Base-by-base conservation (phyloP, 2,329 filamentous ascomycete species). In the Cytospora paraplurivora region DNA sequence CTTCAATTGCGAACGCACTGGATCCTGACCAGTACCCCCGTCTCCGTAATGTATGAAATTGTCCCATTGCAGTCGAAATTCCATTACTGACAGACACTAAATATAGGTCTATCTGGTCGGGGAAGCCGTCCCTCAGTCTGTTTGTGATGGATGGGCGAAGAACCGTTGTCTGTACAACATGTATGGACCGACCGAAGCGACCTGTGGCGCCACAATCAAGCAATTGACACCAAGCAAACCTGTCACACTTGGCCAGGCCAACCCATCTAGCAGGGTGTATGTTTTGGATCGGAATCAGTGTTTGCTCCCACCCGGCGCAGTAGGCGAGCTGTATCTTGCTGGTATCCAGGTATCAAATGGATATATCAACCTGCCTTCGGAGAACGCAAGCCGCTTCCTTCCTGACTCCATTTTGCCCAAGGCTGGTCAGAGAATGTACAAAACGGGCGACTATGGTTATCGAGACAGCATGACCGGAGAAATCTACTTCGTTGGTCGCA, bases 261-360 rank as follows among this genome's bases (percentile, higher is more conserved):
- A 72, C 44, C 71, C 75, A 1, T 68, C 74, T 0, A 74, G 71
- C 0, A 65, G 77, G 4, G 57, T 79, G 1, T 81, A 81, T 62
- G 73, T 81, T 5, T 70, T 81, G 1, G 70, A 76, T 59, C n/a
- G 59, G 11, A 53, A 69, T 0, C 54, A 63, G n/a, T 55, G 64
- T 1, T 69, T 75, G 3, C 63, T 68, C 0, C 76, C 75, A 5
- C 68, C 63, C 0, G 78, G 77, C 0, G 71, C 72, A 0, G 68
- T 77, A 27, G 79, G 79, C 1, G 74, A 81, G 62, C 74, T 82
- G 6, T 77, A 72, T 59, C 66, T 79, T 2, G 75, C 78, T 1
- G 79, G 80, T 4, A 70, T 79, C 0, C 79, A 82, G 62, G 74
- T 82, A 1, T 62, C 76, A 0, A 51, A 34, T 3, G 78, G 79